A percentile compares a stretch with the other conserved stretches of the same genome.
phyloP scores from a whole-genome alignment of 805 yeast species.

The baker's yeast (Saccharomyces cerevisiae) region DNA sequence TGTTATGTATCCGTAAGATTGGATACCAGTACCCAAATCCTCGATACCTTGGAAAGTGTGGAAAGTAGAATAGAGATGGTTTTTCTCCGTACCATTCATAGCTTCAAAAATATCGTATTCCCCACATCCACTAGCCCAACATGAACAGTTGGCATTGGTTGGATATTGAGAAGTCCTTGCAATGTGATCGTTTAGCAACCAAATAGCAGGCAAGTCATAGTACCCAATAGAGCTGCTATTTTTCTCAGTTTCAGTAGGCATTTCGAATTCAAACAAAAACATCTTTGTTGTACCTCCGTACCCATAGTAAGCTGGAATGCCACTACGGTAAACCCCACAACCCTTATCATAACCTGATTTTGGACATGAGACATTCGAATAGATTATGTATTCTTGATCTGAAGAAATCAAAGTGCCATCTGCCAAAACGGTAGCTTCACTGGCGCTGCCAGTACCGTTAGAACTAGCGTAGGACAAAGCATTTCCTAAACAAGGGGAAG shows the following conservation, averaged over 20 bases:
- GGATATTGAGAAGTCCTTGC: slow-evolving; percentile 64
- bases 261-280: slow-evolving; percentile 58
- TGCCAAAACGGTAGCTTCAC: slow-evolving; percentile 38
- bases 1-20: slow-evolving; percentile 44
- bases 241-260: slow-evolving; percentile 45
- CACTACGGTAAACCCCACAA: slow-evolving; percentile 65
- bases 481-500: slow-evolving; percentile 53
- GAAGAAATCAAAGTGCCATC: slow-evolving; percentile 43
- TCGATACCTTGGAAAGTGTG: slow-evolving; percentile 60
- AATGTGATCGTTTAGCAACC: slow-evolving; percentile 63
- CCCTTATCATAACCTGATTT: slow-evolving; percentile 44
- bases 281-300: slow-evolving; percentile 54
- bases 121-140: slow-evolving; percentile 70
- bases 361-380: slow-evolving; percentile 49
- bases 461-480: slow-evolving; percentile 52
- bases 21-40: slow-evolving; percentile 49
- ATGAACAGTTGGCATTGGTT: slow-evolving; percentile 48
- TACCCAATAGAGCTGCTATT: slow-evolving; percentile 23
- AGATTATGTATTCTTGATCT: slow-evolving; percentile 51
- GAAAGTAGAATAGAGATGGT: slow-evolving; percentile 52
- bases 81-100: slow-evolving; percentile 47
- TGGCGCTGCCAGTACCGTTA: slow-evolving; percentile 43
- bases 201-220: slow-evolving; percentile 63
- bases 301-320: slow-evolving; percentile 66
- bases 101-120: slow-evolving; percentile 67